phyloP scores from a whole-genome alignment of 768 basidiomycete species.

The Chiua virens region DNA sequence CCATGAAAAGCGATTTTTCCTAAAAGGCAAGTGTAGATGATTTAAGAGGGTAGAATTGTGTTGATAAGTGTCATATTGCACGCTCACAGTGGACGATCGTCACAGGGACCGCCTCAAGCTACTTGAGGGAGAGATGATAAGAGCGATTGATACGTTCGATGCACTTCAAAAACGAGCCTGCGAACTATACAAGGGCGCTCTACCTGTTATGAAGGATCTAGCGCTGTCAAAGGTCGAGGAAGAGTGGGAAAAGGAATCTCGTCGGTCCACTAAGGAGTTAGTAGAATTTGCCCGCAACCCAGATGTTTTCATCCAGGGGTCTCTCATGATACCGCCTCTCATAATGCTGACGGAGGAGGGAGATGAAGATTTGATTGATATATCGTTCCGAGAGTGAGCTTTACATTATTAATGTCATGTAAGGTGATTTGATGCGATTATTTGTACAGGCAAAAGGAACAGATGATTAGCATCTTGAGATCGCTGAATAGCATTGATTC shows the following conservation, averaged over 20 bases:
- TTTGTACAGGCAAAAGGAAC: slow-evolving; percentile 5
- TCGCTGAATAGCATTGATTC: slow-evolving; percentile 1
- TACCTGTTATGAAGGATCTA: background rate
- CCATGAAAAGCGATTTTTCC: slow-evolving; percentile 32
- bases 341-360: background rate
- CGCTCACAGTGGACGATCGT: too few relatives aligned
- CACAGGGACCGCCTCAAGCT: too few relatives aligned
- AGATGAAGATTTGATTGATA: slow-evolving; percentile 18
- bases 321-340: background rate
- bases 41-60: background rate
- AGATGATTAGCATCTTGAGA: background rate
- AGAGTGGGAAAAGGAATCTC: background rate
- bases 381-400: slow-evolving; percentile 13
- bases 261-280: background rate
- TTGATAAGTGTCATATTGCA: too few relatives aligned
- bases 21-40: slow-evolving; percentile 29
- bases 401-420: background rate
- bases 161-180: slow-evolving; percentile 18
- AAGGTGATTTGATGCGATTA: background rate
- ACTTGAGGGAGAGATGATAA: slow-evolving; percentile 29
- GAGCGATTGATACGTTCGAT: slow-evolving; percentile 19
- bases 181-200: slow-evolving; percentile 14
- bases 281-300: background rate
- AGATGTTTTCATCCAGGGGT: background rate
- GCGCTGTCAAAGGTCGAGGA: background rate